Evolutionary conservation across 2,329 filamentous ascomycete genomes (phyloP), one percentile per base, ranked within the genome.

Genomic region (Pseudocercospora cruenta): DNA sequence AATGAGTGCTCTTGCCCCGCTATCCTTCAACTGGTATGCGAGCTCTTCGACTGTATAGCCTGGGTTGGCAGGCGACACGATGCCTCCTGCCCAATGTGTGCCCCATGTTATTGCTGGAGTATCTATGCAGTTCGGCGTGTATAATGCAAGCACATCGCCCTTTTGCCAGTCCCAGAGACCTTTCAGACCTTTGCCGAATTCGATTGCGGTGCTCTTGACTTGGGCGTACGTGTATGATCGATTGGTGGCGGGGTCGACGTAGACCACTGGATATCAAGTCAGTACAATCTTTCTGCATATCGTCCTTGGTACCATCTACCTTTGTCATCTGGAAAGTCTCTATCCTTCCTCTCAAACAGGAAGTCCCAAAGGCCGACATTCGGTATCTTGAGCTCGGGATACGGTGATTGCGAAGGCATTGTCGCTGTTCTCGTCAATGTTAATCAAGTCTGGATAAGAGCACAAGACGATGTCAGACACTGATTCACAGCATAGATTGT

Each of bases 91-190:
- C 91, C 92, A 97, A 70, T 91, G 87, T 7, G 87, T 85, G 24
- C 93, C 94, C 83, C 92, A 92, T 78, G 88, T 92, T 55, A 93
- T 79, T 2, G 90, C 83, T 0, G 92, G 90, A 0, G 91, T 93
- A 78, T 97, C 94, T 75, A 97, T 90, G 78, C 86, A 89, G 77
- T 97, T 97, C 21, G 93, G 91, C 2, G 92, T 90, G 82, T 90
- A 96, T 59, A 97, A 83, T 10, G 86, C 90, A 21, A 97, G 84
- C 2, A 95, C 91, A 75, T 97, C 92, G 74, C 91, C 91, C 76
- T 91, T 93, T 72, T 88, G 84, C 90, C 93, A 97, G 53, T 88
- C 85, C 85, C 89, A 94, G 21, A 84, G 79, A 19, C 90, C 86
- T 75, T 89, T 90, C 28, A 97, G 84, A 0, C 92, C 94, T 69